Evolutionary conservation across 495 filamentous ascomycete species (phyloP), one percentile per base, ranked within the genome.

Genomic region (Penicillium diatomitis): DNA sequence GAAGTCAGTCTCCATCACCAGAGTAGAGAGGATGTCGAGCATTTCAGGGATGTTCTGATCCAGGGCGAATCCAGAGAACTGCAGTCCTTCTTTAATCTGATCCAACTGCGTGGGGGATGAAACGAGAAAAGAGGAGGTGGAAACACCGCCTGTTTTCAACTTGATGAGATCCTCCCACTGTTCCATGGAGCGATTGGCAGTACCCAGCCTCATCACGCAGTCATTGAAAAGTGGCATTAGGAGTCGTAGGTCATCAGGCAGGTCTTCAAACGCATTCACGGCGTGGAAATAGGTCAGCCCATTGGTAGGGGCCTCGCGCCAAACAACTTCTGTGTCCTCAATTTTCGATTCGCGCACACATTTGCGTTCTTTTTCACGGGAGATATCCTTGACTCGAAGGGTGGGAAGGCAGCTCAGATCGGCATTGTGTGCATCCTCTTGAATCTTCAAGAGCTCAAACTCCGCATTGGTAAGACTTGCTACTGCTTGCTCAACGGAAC

Each of bases 221-320:
- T 95, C 89, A 33, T 86, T 88, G 62, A 97, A 98, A 8, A 98
- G 68, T 2, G 92, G 94, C 55, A 97, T 82, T 44, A 95, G 73
- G 50, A 85, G 69, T 34, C 94, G 79, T 30, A 98, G 76, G 27
- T 96, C 87, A 55, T 88, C 83, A 0, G 94, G 92, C 29, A 98
- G 71, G 51, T 84, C 80, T 27, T 85, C 73, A 45, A 97, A 79
- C 2, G 76, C 71, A 55, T 91, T 88, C 62, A 96, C 76, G 6
- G 88, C 91, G 58, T 88, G 84, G 69, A 98, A 95, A 64, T 98
- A 98, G 2, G 94, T 97, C 44, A 98, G 66, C 3, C 92, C 92
- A 60, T 98, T 97, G 1, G 92, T 98, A 32, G 86, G 86, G 9
- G 90, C 88, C 61, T 90, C 87, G 39, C 86, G 84, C 88, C 90